Conservation (phyloP, 352 stramenopile genomes). For the Peronospora destructor region DNA sequence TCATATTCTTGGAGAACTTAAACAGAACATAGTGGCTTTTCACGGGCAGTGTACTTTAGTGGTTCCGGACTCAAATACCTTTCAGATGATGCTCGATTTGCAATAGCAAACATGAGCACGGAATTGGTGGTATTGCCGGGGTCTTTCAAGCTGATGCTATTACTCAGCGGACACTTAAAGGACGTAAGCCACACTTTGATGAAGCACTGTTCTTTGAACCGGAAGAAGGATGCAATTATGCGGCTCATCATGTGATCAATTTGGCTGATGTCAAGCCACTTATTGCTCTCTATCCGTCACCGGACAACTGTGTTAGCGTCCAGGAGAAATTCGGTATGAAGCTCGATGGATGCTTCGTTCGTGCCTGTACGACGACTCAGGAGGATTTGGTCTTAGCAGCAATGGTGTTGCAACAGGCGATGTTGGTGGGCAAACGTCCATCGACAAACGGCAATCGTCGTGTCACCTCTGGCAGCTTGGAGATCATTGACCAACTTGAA, state of each 20-base stretch:
- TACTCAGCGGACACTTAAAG: not conserved
- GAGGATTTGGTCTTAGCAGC: slow-evolving; percentile 76
- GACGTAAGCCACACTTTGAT: slow-evolving; percentile 50
- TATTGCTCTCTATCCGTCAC: slow-evolving; percentile 72
- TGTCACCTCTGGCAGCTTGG: slow-evolving; percentile 60
- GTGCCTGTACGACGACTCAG: slow-evolving; percentile 74
- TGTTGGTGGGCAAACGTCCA: slow-evolving; percentile 45
- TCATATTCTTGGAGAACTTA: slow-evolving; percentile 76
- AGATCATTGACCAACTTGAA: slow-evolving; percentile 76
- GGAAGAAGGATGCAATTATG: not conserved
- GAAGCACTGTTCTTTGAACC: slow-evolving; percentile 12
- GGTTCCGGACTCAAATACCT: slow-evolving; percentile 43
- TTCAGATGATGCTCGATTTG: slow-evolving; percentile 76
- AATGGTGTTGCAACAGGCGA: slow-evolving; percentile 58
- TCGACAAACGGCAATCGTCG: slow-evolving; percentile 53
- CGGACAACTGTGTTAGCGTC: slow-evolving; percentile 66
- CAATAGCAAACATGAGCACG: slow-evolving; percentile 81
- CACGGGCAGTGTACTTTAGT: slow-evolving; percentile 71
- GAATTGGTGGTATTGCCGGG: slow-evolving; percentile 79
- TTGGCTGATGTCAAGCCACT: slow-evolving; percentile 61
- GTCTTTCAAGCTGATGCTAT: slow-evolving; percentile 67
- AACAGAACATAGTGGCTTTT: slow-evolving; percentile 82
- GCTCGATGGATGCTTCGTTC: slow-evolving; percentile 83
- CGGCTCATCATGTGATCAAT: slow-evolving; percentile 53
- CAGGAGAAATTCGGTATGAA: slow-evolving; percentile 61